These are phyloP conservation scores for Ceratobasidium sp. DNA, from an alignment of 1,284 basidiomycete species.

Conservation along the genomic window DNA sequence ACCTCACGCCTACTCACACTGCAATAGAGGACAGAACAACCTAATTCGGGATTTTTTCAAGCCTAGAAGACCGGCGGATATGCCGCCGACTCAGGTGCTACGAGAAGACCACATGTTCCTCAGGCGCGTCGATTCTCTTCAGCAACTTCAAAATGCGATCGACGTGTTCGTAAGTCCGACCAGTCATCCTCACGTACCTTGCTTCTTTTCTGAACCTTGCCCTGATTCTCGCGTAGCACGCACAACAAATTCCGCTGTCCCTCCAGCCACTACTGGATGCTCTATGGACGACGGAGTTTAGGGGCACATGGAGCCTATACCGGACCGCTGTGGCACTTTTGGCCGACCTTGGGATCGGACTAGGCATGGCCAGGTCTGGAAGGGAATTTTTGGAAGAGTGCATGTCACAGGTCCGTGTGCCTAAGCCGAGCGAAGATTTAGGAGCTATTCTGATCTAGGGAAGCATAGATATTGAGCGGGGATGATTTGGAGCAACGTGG, in stretches of 20 bases:
- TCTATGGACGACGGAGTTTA: constrained; percentile 80
- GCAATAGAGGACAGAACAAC: constrained; percentile 64
- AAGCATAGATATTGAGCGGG: constrained; percentile 67
- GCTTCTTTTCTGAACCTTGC: constrained; percentile 28
- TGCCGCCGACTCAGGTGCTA: constrained; percentile 30
- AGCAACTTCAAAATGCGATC: constrained; percentile 22
- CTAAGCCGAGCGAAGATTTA: background rate
- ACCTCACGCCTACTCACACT: background rate
- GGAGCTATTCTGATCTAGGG: background rate
- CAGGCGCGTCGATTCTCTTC: constrained; percentile 8
- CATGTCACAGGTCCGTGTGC: constrained; percentile 73
- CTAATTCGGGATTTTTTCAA: constrained; percentile 69
- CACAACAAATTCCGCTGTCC: constrained; percentile 65
- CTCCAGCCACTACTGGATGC: constrained; percentile 72
- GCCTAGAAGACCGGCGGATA: constrained; percentile 40
- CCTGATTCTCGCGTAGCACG: constrained; percentile 50
- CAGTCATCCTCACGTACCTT: constrained; percentile 1
- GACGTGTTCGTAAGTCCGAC: constrained; percentile 17
- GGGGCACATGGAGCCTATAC: constrained; percentile 69
- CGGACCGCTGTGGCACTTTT: constrained; percentile 70
- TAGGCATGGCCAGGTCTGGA: constrained; percentile 72
- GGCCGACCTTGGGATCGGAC: constrained; percentile 76
- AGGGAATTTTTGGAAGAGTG: constrained; percentile 72
- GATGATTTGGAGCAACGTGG: constrained; percentile 76
- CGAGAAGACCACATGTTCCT: constrained; percentile 40